Evolutionary conservation across 1,284 basidiomycete genomes (phyloP).

Genomic region (Takashimella tepidaria): DNA sequence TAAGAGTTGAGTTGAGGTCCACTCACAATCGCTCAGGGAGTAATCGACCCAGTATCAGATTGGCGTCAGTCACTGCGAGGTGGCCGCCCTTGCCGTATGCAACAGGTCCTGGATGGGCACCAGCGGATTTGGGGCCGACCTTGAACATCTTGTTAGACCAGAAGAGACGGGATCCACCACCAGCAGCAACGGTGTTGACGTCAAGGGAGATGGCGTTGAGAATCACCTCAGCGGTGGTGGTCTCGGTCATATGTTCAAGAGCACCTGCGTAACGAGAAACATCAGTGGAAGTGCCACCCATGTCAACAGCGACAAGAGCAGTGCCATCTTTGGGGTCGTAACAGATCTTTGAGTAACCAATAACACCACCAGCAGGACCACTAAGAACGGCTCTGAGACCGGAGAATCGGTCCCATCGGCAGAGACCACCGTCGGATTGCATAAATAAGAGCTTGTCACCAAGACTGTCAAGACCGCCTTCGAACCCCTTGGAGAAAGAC

Average conservation of each 20-base stretch:
- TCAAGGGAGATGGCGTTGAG: conserved; percentile 70
- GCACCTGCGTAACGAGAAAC: conserved; percentile 40
- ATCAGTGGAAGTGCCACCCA: conserved; percentile 71
- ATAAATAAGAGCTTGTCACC: conserved; percentile 48
- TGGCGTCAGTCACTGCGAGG: conserved; percentile 44
- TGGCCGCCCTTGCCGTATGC: conserved; percentile 43
- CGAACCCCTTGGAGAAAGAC: conserved; percentile 48
- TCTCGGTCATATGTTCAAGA: conserved; percentile 48
- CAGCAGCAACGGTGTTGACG: conserved; percentile 41
- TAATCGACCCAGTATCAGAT: conserved; percentile 42
- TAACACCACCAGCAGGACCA: conserved; percentile 54
- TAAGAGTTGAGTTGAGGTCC: too few species aligned
- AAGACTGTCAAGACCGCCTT: conserved; percentile 39
- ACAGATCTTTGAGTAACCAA: conserved; percentile 48
- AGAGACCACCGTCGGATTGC: conserved; percentile 49
- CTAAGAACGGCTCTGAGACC: conserved; percentile 37
- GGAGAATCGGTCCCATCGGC: conserved; percentile 31
- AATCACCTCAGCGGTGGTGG: conserved; percentile 68
- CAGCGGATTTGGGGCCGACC: conserved; percentile 37
- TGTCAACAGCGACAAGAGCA: conserved; percentile 49
- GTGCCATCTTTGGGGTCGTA: conserved; percentile 32
- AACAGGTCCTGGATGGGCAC: conserved; percentile 50
- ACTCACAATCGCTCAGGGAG: conserved; percentile 51
- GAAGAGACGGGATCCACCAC: conserved; percentile 40
- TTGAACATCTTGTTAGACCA: conserved; percentile 37